These are phyloP conservation scores for Eucalyptus pauciflora DNA, from an alignment of 345 rosid genomes.

Conservation along the genomic window DNA sequence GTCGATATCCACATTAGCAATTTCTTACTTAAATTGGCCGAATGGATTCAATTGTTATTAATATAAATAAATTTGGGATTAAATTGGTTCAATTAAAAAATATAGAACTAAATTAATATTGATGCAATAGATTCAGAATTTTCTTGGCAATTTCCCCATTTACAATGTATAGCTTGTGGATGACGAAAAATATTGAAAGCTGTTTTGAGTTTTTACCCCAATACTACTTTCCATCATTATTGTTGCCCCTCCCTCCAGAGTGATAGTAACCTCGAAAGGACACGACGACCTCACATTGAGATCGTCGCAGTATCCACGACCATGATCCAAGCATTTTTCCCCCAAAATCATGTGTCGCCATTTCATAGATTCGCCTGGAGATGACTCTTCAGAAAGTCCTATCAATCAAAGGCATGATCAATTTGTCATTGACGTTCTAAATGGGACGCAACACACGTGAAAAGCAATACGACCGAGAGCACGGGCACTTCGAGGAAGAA, in stretches of 20 bases:
- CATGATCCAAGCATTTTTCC: neutral
- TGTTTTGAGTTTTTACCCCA: neutral
- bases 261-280: neutral
- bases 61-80: accelerated
- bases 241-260: neutral
- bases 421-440: neutral
- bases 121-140: neutral
- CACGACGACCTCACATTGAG: neutral
- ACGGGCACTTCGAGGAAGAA: neutral
- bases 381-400: neutral
- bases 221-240: neutral
- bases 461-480: neutral
- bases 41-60: neutral
- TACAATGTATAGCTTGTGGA: neutral
- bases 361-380: neutral
- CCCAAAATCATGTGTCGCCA: neutral
- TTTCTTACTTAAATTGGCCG: accelerated
- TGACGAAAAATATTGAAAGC: too few species aligned
- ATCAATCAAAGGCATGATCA: neutral
- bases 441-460: neutral
- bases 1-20: neutral
- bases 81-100: neutral
- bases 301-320: neutral
- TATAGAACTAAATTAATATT: neutral
- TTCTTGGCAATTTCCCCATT: neutral